Percentiles rank a stretch among this genome's conserved stretches.
These are phyloP conservation scores for Pythium aquatile DNA, from an alignment of 352 stramenopile genomes.

Conservation along the genomic window DNA sequence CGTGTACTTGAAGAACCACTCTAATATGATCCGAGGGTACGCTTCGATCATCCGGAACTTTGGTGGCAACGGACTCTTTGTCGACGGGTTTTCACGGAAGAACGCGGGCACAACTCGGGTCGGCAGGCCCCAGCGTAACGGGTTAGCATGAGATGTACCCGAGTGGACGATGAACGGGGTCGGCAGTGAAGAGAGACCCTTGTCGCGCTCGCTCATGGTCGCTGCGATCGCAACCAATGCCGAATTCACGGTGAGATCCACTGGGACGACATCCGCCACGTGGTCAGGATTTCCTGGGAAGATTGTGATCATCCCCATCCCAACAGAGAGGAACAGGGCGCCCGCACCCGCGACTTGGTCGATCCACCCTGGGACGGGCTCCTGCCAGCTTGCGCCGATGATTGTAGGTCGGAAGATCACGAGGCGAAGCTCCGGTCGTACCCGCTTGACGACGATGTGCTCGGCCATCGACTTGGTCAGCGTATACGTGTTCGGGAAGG, in stretches of 20 bases:
- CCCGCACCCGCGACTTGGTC: constrained; percentile 74
- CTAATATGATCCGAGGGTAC: constrained; percentile 67
- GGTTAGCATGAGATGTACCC: constrained; percentile 72
- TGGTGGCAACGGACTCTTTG: constrained; percentile 37
- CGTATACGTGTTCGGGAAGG: constrained; percentile 40
- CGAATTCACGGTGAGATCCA: constrained; percentile 76
- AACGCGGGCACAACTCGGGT: constrained; percentile 49
- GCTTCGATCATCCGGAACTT: constrained; percentile 72
- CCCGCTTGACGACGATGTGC: constrained; percentile 51
- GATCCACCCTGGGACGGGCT: constrained; percentile 76
- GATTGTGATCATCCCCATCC: constrained; percentile 75
- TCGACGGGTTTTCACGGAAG: constrained; percentile 57
- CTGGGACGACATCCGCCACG: constrained; percentile 73
- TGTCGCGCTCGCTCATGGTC: constrained; percentile 4
- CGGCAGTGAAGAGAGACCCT: not conserved
- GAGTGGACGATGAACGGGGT: constrained; percentile 62
- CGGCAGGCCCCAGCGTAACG: constrained; percentile 59
- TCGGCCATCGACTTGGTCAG: constrained; percentile 88
- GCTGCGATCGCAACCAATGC: constrained; percentile 56
- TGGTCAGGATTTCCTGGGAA: constrained; percentile 71
- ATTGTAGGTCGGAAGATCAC: constrained; percentile 81
- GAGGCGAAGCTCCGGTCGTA: constrained; percentile 44
- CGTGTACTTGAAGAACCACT: constrained; percentile 76
- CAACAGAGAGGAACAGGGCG: constrained; percentile 68
- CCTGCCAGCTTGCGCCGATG: constrained; percentile 78